A percentile compares a stretch with the other conserved stretches of the same genome.
Conservation (phyloP, 441 rosid species). For the Corymbia calophylla region DNA sequence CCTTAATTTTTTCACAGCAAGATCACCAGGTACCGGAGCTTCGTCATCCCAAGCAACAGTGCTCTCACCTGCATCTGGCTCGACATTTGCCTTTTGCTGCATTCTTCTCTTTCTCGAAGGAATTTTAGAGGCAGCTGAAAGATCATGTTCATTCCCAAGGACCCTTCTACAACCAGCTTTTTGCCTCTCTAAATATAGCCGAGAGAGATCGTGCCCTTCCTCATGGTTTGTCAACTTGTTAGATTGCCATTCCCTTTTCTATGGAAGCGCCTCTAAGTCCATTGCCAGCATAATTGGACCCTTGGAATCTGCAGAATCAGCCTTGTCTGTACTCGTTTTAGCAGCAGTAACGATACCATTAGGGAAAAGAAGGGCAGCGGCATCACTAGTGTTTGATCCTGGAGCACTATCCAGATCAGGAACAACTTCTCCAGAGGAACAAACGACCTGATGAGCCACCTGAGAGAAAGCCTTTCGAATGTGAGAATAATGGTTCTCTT, state of each 20-base stretch:
- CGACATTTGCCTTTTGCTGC: constrained; percentile 9
- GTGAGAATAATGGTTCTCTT: not conserved
- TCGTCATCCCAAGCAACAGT: constrained; percentile 8
- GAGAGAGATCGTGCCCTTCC: constrained; percentile 25
- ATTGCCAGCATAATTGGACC: constrained; percentile 15
- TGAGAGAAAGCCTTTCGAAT: constrained; percentile 8
- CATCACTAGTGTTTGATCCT: constrained; percentile 5
- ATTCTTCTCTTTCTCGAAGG: constrained; percentile 10
- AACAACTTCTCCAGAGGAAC: constrained; percentile 12
- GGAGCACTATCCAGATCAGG: constrained; percentile 13
- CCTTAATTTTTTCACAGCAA: not conserved
- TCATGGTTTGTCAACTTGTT: constrained; percentile 59
- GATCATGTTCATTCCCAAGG: not conserved
- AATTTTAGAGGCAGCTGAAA: not conserved
- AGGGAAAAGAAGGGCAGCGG: not conserved
- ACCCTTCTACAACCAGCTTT: constrained; percentile 21
- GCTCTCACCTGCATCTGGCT: not conserved
- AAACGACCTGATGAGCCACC: constrained; percentile 9
- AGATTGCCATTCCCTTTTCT: constrained; percentile 55
- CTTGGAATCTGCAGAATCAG: constrained; percentile 15
- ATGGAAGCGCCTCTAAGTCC: constrained; percentile 22
- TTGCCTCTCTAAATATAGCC: constrained; percentile 15
- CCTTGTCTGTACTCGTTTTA: constrained; percentile 3
- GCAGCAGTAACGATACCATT: not conserved
- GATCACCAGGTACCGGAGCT: constrained; percentile 7